Conservation (phyloP, 345 rosid species). For the Salix brachista region DNA sequence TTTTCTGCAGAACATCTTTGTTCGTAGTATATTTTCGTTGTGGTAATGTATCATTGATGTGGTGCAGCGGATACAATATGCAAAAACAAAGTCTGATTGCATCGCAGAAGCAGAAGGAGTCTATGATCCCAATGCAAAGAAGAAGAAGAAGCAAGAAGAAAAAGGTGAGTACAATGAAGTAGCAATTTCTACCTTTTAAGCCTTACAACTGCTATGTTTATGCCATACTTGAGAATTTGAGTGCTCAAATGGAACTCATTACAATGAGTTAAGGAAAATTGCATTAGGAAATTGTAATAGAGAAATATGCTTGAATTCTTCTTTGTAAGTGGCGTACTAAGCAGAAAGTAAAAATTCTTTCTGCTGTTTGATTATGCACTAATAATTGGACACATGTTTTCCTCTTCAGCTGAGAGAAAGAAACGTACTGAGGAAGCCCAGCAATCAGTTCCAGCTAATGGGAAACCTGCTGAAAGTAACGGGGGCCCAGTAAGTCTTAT, state of each 20-base stretch:
- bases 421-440: constrained; percentile 66
- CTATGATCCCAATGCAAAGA: constrained; percentile 75
- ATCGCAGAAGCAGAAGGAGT: constrained; percentile 77
- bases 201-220: not conserved
- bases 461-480: constrained; percentile 43
- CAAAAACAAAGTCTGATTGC: constrained; percentile 88
- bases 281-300: not conserved
- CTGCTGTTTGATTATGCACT: not conserved
- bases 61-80: constrained; percentile 79
- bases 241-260: not conserved
- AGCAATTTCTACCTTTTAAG: not conserved
- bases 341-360: not conserved
- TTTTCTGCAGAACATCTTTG: not conserved
- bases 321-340: not conserved
- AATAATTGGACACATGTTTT: constrained; percentile 7
- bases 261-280: not conserved
- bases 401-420: constrained; percentile 69
- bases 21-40: not conserved
- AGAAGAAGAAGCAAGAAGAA: constrained; percentile 84
- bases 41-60: not conserved
- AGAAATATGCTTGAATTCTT: not conserved
- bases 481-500: constrained; percentile 50
- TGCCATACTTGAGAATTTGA: not conserved
- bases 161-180: constrained; percentile 46
- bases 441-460: constrained; percentile 55